These are phyloP conservation scores for Pseudonectria buxi DNA, from an alignment of 2,329 filamentous ascomycete species.

Conservation along the genomic window DNA sequence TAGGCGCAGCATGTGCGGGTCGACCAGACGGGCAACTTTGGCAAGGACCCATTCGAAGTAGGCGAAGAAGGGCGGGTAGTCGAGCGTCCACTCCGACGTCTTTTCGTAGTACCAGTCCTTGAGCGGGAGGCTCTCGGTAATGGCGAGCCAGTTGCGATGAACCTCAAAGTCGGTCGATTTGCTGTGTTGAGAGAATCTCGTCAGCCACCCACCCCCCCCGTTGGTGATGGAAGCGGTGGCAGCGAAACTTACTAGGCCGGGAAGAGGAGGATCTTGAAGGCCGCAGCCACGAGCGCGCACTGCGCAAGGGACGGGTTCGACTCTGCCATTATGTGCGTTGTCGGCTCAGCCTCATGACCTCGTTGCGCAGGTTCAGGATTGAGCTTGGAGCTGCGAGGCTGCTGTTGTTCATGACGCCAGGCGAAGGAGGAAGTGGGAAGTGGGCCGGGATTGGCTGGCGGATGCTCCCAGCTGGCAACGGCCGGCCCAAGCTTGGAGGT, in stretches of 20 bases:
- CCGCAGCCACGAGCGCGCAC: constrained; percentile 77
- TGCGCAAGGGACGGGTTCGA: constrained; percentile 82
- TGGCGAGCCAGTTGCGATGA: constrained; percentile 96
- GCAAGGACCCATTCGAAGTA: constrained; percentile 93
- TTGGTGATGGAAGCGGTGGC: constrained; percentile 1
- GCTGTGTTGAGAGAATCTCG: constrained; percentile 40
- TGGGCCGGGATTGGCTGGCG: too few species aligned
- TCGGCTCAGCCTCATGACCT: constrained; percentile 18
- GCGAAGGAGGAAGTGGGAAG: background rate
- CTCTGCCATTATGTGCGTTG: constrained; percentile 58
- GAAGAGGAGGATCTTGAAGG: constrained; percentile 86
- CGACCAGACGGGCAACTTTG: constrained; percentile 67
- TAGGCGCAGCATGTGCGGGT: constrained; percentile 75
- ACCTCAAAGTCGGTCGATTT: constrained; percentile 99
- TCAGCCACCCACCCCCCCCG: background rate
- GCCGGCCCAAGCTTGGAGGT: too few species aligned
- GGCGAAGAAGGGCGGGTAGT: constrained; percentile 97
- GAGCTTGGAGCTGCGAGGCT: background rate
- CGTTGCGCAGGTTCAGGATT: constrained; percentile 1
- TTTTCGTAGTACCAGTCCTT: constrained; percentile 95
- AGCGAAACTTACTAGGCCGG: constrained; percentile 73
- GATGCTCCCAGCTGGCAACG: too few species aligned
- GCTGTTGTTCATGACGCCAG: background rate
- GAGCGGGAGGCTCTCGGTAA: constrained; percentile 81
- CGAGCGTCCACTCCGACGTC: constrained; percentile 98